These are phyloP conservation scores for Colletotrichum spinosum DNA, from an alignment of 2,329 filamentous ascomycete genomes.

Conservation along the genomic window DNA sequence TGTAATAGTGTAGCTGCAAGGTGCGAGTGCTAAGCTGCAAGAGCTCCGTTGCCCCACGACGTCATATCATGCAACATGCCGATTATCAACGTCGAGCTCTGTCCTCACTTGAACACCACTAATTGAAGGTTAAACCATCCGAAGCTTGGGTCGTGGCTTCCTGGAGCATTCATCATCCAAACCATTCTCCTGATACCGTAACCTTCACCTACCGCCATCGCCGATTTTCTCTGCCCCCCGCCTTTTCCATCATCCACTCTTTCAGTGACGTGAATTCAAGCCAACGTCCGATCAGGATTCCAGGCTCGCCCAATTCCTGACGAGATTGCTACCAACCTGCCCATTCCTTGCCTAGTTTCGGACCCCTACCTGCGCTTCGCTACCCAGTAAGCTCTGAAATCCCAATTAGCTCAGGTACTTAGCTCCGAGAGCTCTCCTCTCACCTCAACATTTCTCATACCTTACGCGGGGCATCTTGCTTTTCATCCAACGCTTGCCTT, in stretches of 20 bases:
- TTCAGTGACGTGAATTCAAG: constrained; percentile 4
- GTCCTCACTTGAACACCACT: constrained; percentile 6
- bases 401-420: constrained; percentile 27
- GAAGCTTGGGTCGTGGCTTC: constrained; percentile 25
- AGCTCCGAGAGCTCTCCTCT: constrained; percentile 22
- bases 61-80: constrained; percentile 30
- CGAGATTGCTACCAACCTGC: constrained; percentile 35
- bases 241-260: constrained; percentile 7
- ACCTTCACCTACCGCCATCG: background rate
- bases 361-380: constrained; percentile 34
- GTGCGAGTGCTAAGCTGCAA: background rate
- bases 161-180: constrained; percentile 16
- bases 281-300: constrained; percentile 27
- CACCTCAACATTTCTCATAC: constrained; percentile 33
- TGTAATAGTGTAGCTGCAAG: constrained; percentile 3
- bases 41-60: constrained; percentile 35
- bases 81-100: constrained; percentile 25
- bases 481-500: constrained; percentile 11
- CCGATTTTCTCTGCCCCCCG: constrained; percentile 4
- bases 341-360: constrained; percentile 34
- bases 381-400: constrained; percentile 29
- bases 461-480: constrained; percentile 14
- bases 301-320: constrained; percentile 28
- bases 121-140: constrained; percentile 22
- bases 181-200: background rate